Evolutionary conservation across 2,329 filamentous ascomycete species (phyloP).

Genomic region (Verticillium alfalfae): DNA sequence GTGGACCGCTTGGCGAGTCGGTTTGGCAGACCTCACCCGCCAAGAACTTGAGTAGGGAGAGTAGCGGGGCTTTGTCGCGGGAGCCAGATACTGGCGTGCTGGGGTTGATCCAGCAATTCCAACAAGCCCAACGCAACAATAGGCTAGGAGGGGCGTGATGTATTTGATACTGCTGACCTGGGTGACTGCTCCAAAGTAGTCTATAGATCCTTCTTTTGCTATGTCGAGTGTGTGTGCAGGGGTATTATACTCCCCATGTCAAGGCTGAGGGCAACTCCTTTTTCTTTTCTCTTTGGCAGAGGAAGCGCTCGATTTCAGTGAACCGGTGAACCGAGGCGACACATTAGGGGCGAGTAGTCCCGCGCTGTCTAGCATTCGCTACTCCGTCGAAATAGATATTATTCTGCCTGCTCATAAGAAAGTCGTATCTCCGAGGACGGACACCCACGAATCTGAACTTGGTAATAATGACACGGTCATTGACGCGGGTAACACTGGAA

Average conservation of each 20-base stretch:
- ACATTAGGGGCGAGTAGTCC: no score
- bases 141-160: conserved; percentile 31
- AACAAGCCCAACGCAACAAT: conserved; percentile 49
- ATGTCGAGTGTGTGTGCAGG: no score
- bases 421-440: conserved; percentile 9
- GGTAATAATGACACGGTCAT: background rate
- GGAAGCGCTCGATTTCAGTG: no score
- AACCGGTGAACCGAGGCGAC: no score
- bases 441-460: background rate
- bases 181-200: no score
- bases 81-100: conserved; percentile 50
- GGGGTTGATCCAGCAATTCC: conserved; percentile 53
- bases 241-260: no score
- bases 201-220: no score
- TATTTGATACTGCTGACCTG: no score
- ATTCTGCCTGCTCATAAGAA: background rate
- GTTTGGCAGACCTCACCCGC: conserved; percentile 54
- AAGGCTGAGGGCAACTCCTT: no score
- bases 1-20: conserved; percentile 52
- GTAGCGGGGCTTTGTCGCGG: conserved; percentile 38
- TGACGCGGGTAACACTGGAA: background rate
- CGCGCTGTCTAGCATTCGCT: background rate
- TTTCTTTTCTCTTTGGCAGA: no score
- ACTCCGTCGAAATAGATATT: background rate
- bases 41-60: conserved; percentile 44